Evolutionary conservation across 768 basidiomycete species (phyloP), one percentile per base, ranked within the genome.

Genomic region (Plicaturopsis crispa): DNA sequence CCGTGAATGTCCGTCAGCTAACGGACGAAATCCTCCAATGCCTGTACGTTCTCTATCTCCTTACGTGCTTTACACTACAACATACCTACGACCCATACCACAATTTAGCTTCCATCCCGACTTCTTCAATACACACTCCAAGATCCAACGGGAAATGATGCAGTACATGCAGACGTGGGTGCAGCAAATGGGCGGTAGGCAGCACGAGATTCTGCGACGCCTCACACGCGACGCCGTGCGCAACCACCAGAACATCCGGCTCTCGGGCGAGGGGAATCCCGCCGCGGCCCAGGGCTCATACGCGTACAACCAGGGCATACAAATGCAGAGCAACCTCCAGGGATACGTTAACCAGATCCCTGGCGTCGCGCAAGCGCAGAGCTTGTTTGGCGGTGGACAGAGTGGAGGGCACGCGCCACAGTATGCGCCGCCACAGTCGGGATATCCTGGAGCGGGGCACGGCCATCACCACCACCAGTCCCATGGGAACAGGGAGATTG

Each of bases 121-220:
- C 45, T 91, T 88, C 67, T 77, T 81, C 53, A 70, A 80, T 52
- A 50, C 56, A 22, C 57, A 63, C 44, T 84, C 80, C 2, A 67
- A 70, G 42, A 65, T 89, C 22, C 87, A 90, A 55, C 68, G 73
- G 38, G 76, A 84, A 48, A 89, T 91, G 86, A 54, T 86, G 43
- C 71, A 73, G 43, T 75, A 66, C 48, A 72, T 90, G 74, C 62
- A 57, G 28, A 59, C 56, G 30, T 88, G 84, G 85, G 63, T 77
- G 26, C 53, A 70, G 34, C 60, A 60, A 6, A 69, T 80, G 10
- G 71, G 75, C 4, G 36, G 58, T 11, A 63, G 65, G 40, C 67
- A 75, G 43, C 53, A 64, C 20, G 66, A 69, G 18, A 59, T 74
- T 24, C 50, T 90, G 26, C 55, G 62, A 20, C 75, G 80, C 17